These are phyloP conservation scores for Coemansia erecta DNA, from an alignment of 192 early-diverging fungal species.

Conservation along the genomic window DNA sequence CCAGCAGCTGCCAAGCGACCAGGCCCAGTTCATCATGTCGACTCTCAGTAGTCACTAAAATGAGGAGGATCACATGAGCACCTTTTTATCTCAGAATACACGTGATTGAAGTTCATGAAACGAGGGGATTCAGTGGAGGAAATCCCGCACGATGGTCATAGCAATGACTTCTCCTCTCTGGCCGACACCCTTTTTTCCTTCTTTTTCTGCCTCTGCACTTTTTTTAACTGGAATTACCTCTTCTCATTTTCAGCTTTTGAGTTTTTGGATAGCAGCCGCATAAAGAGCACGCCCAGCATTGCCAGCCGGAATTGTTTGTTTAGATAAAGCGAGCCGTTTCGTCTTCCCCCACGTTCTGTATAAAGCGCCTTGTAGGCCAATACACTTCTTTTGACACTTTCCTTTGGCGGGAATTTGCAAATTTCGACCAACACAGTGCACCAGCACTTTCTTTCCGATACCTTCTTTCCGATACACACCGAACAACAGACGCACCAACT, in stretches of 20 bases:
- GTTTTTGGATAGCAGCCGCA: not conserved
- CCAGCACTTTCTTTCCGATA: too few species aligned
- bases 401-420: too few species aligned
- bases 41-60: constrained; percentile 5
- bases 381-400: too few species aligned
- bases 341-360: too few species aligned
- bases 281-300: not conserved
- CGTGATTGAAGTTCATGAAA: not conserved
- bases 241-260: not conserved
- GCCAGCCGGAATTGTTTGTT: not conserved
- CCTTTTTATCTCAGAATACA: not conserved
- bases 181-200: not conserved
- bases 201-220: not conserved
- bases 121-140: not conserved
- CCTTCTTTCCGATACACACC: too few species aligned
- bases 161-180: not conserved
- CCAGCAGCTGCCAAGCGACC: constrained; percentile 23
- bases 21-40: constrained; percentile 17
- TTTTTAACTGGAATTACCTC: not conserved
- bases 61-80: not conserved
- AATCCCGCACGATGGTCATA: not conserved
- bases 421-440: too few species aligned
- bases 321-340: not conserved
- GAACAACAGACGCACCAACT: too few species aligned
- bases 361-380: too few species aligned